Evolutionary conservation across 768 basidiomycete genomes (phyloP).

Genomic region (Podaxis pistillaris): DNA sequence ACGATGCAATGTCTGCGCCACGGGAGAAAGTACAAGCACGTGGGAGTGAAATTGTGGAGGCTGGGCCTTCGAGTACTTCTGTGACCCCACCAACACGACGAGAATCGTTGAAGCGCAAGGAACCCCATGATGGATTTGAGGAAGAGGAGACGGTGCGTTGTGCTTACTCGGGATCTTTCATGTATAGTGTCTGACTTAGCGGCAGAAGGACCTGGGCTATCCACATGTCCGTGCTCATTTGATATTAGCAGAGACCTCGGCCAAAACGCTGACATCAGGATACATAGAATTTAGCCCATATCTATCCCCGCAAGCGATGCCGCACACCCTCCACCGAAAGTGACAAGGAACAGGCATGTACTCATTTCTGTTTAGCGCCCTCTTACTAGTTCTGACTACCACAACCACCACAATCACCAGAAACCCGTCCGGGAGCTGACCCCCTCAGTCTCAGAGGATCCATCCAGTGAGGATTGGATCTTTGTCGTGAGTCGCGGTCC

Average conservation of each 20-base stretch:
- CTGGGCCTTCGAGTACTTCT: background rate
- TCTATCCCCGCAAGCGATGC: conserved; percentile 43
- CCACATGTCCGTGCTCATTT: conserved; percentile 36
- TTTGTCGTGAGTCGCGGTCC: background rate
- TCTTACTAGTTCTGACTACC: background rate
- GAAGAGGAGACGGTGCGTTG: conserved; percentile 26
- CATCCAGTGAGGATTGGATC: conserved; percentile 8
- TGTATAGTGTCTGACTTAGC: background rate
- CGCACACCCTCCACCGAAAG: conserved; percentile 31
- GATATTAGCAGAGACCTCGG: background rate
- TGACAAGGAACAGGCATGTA: conserved; percentile 8
- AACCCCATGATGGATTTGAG: conserved; percentile 34
- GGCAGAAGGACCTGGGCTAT: conserved; percentile 36
- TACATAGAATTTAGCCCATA: conserved; percentile 43
- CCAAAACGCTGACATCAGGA: background rate
- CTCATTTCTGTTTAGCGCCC: background rate
- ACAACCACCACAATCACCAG: background rate
- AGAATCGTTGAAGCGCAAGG: conserved; percentile 31
- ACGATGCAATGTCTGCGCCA: conserved; percentile 23
- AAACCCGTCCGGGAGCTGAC: background rate
- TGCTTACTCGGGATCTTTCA: conserved; percentile 7
- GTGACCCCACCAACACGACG: conserved; percentile 15
- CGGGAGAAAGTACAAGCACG: conserved; percentile 7
- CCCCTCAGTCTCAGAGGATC: background rate
- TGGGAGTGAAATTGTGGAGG: background rate